Conservation (phyloP, 75 land plant species). For the Selaginella tamariscina region DNA sequence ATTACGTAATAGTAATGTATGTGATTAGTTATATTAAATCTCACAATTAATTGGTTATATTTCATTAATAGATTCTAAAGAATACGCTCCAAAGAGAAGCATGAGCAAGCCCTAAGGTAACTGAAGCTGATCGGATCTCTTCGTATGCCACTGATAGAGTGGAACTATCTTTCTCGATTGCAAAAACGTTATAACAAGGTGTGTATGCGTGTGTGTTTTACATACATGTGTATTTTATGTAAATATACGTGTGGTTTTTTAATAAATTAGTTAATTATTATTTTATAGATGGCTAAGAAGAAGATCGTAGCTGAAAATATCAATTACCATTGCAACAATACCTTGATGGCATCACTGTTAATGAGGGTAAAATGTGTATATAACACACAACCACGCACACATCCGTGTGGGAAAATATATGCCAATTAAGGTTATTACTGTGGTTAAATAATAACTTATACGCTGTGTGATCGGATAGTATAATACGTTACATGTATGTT, state of each 20-base stretch:
- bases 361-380: background rate
- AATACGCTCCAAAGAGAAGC: background rate
- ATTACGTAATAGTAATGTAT: background rate
- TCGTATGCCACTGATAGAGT: conserved; percentile 26
- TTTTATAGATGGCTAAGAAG: conserved; percentile 9
- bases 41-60: background rate
- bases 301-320: background rate
- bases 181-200: conserved; percentile 30
- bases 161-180: conserved; percentile 21
- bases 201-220: background rate
- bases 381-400: background rate
- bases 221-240: background rate
- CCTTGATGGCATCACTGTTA: conserved; percentile 9
- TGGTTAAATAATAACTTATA: too few relatives aligned
- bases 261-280: conserved; percentile 20
- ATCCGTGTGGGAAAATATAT: too few relatives aligned
- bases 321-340: background rate
- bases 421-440: too few relatives aligned
- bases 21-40: background rate
- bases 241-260: background rate
- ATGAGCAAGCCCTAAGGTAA: too few relatives aligned
- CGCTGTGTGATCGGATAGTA: too few relatives aligned
- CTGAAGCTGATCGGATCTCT: conserved; percentile 7
- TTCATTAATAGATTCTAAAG: conserved; percentile 3
- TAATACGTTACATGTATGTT: too few relatives aligned